Evolutionary conservation across 2,329 filamentous ascomycete genomes (phyloP).

Genomic region (Trichoderma sp.): DNA sequence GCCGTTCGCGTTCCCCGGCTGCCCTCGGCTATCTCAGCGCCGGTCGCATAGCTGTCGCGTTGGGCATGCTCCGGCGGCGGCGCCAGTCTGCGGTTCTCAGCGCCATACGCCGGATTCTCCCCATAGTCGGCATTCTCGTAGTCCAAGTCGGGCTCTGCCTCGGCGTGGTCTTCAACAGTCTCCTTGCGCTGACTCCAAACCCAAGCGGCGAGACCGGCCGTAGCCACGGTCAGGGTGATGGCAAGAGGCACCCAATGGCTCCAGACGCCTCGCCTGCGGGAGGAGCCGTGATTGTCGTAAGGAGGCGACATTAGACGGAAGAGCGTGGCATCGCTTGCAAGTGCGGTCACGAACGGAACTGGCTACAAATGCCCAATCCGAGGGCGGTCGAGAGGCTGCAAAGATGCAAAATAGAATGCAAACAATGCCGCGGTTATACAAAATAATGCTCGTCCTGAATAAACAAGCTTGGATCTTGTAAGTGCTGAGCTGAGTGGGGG

Average conservation of each 20-base stretch:
- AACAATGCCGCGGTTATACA: not conserved
- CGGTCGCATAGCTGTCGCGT: slow-evolving; percentile 44
- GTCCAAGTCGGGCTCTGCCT: slow-evolving; percentile 53
- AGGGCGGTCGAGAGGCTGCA: slow-evolving; percentile 4
- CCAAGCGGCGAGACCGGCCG: slow-evolving; percentile 85
- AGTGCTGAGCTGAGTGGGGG: slow-evolving; percentile 21
- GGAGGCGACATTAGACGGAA: slow-evolving; percentile 56
- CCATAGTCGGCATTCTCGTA: slow-evolving; percentile 53
- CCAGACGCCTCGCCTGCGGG: slow-evolving; percentile 64
- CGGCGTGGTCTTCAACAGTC: slow-evolving; percentile 69
- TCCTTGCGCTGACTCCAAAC: slow-evolving; percentile 87
- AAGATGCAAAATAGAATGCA: not conserved
- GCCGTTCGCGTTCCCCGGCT: slow-evolving; percentile 78
- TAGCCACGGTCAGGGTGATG: slow-evolving; percentile 83
- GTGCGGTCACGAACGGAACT: not conserved
- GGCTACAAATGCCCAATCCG: not conserved
- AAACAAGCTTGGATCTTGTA: not conserved
- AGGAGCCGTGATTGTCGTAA: slow-evolving; percentile 62
- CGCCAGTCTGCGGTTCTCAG: slow-evolving; percentile 37
- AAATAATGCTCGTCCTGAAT: not conserved
- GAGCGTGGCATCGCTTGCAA: slow-evolving; percentile 39
- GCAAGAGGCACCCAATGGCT: slow-evolving; percentile 89
- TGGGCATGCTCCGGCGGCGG: slow-evolving; percentile 20
- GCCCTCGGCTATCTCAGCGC: not conserved
- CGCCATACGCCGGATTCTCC: slow-evolving; percentile 53